phyloP scores from a whole-genome alignment of 306 rosid species.

The Quercus aquifolioides region DNA sequence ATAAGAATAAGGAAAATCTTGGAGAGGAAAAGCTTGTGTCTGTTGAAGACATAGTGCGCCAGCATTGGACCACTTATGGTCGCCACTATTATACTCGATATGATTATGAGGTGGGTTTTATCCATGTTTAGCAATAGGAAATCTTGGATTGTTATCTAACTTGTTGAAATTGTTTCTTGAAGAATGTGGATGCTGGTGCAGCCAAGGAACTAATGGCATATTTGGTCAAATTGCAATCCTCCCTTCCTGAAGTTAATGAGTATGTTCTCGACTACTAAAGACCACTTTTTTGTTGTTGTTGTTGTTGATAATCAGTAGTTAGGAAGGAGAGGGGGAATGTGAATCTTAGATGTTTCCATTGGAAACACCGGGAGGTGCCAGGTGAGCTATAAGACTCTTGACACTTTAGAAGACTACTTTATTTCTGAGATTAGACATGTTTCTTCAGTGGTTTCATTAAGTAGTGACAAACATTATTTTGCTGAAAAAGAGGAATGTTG shows the following conservation, averaged over 20 bases:
- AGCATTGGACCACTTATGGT: constrained; percentile 91
- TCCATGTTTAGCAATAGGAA: not conserved
- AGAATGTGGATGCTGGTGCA: constrained; percentile 96
- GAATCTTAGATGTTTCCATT: too few species aligned
- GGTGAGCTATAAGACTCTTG: too few species aligned
- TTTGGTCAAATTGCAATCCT: constrained; percentile 90
- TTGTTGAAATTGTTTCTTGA: constrained; percentile 22
- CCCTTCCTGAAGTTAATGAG: constrained; percentile 79
- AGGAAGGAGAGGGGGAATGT: too few species aligned
- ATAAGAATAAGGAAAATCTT: constrained; percentile 79
- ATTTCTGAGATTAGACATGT: constrained; percentile 1
- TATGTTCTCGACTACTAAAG: constrained; percentile 27
- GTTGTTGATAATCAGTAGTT: too few species aligned
- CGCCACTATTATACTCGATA: constrained; percentile 97
- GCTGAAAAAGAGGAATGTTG: not conserved
- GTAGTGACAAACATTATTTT: not conserved
- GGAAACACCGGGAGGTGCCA: too few species aligned
- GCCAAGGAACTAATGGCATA: constrained; percentile 89
- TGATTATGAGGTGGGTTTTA: constrained; percentile 73
- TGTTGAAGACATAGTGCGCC: constrained; percentile 95
- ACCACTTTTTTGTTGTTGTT: too few species aligned
- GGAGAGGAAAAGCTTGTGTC: constrained; percentile 73
- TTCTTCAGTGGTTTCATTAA: not conserved
- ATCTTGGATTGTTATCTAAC: constrained; percentile 17
- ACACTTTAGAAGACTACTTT: not conserved